Evolutionary conservation across 2,329 filamentous ascomycete species (phyloP), one percentile per base, ranked within the genome.

Genomic region (Uncinocarpus reesii): DNA sequence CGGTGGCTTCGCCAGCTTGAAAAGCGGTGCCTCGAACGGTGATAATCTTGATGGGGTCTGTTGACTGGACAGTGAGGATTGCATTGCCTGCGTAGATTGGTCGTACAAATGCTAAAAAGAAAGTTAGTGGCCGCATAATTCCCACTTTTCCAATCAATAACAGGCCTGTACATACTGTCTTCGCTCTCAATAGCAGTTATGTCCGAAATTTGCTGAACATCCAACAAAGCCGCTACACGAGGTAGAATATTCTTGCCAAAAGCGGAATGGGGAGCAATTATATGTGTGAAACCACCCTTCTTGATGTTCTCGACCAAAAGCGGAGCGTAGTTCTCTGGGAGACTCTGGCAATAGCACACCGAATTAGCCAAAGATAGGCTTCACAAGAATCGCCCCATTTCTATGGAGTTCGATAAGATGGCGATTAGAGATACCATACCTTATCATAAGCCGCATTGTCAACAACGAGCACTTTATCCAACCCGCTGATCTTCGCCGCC

Each of bases 41-140:
- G 60, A 98, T 78, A 47, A 96, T 65, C 71, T 96, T 98, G 65
- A 87, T 79, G 13, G 75, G 64, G 62, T 98, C 92, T 54, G 78
- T 79, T 2, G 88, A 95, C 68, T 96, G 86, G 51, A 98, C 89
- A 7, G 92, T 98, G 29, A 93, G 80, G 62, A 98, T 95, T 41
- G 90, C 92, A 64, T 98, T 98, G 48, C 92, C 92, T 50, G 92
- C 92, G 66, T 98, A 98, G 62, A 98, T 95, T 23, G 92, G 90
- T 49, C 92, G 84, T 48, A 95, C 84, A 61, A 98, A 98, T 10
- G 87, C 77, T 79, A 53, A 32, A 28, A 7, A 16, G 23, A 45
- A 11, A 6, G 3, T 45, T 28, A 41, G 13, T 11, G n/a, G 37
- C n/a, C 42, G 13, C 36, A 29, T 34, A 10, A 10, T 24, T 26